Conservation (phyloP, 805 yeast species). For the Candida peoriensis region DNA sequence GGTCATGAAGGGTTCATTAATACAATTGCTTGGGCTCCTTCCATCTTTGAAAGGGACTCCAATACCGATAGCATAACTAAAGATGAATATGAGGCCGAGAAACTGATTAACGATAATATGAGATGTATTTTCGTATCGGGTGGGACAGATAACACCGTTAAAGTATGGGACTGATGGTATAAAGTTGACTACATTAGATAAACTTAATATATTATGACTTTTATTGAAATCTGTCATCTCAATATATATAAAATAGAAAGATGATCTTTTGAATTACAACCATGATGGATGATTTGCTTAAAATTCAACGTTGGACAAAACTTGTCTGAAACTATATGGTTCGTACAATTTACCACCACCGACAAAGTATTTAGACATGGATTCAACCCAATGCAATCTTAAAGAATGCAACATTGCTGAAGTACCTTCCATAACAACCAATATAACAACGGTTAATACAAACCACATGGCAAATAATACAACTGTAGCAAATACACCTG, state of each 20-base stretch:
- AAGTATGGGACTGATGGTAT: slow-evolving; percentile 75
- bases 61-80: too few relatives aligned
- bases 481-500: slow-evolving; percentile 74
- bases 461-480: slow-evolving; percentile 93
- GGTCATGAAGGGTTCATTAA: slow-evolving; percentile 79
- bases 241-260: too few relatives aligned
- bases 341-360: slow-evolving; percentile 92
- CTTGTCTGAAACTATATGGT: slow-evolving; percentile 66
- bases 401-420: slow-evolving; percentile 98
- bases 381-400: slow-evolving; percentile 98
- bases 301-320: slow-evolving; percentile 13
- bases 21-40: slow-evolving; percentile 49
- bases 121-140: slow-evolving; percentile 81
- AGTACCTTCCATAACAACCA: slow-evolving; percentile 98
- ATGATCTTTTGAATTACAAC: too few relatives aligned
- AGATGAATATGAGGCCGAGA: slow-evolving; percentile 22
- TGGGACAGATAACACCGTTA: slow-evolving; percentile 89
- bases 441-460: slow-evolving; percentile 78
- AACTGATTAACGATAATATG: slow-evolving; percentile 39
- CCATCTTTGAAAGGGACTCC: slow-evolving; percentile 28
- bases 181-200: too few relatives aligned
- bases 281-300: too few relatives aligned
- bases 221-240: too few relatives aligned
- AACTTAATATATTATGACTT: too few relatives aligned
- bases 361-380: slow-evolving; percentile 96